A percentile compares a stretch with the other conserved stretches of the same genome.
These are phyloP conservation scores for Nigrospora oryzae DNA, from an alignment of 2,329 filamentous ascomycete genomes.

Conservation along the genomic window DNA sequence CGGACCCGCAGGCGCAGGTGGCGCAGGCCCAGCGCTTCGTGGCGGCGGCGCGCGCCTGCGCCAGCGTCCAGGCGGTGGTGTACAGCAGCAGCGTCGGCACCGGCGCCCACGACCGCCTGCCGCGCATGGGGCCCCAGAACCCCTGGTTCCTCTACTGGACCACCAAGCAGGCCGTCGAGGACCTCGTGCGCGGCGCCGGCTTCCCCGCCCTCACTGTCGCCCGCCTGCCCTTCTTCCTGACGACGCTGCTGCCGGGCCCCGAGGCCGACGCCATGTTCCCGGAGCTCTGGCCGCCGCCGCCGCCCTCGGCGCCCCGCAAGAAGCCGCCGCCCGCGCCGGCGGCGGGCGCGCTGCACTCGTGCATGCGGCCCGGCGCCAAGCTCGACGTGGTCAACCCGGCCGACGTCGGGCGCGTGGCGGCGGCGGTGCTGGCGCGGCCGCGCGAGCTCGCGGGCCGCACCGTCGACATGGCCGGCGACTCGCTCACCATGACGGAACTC, in stretches of 20 bases:
- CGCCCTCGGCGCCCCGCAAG: neutral
- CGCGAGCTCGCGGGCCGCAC: neutral
- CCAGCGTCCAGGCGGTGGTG: neutral
- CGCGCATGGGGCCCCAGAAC: neutral
- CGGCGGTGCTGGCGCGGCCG: neutral
- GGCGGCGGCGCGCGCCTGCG: neutral
- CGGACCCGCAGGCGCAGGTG: neutral
- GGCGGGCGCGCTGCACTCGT: neutral
- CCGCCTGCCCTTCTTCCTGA: neutral
- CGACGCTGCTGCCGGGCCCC: conserved; percentile 1
- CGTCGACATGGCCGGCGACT: neutral
- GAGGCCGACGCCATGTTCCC: neutral
- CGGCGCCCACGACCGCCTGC: neutral
- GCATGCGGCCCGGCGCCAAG: neutral
- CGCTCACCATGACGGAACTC: neutral
- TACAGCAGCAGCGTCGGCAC: neutral
- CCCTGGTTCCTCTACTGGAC: conserved; percentile 1
- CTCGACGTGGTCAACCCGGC: neutral
- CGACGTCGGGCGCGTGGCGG: conserved; percentile 1
- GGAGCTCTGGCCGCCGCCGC: neutral
- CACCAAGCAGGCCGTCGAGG: conserved; percentile 1
- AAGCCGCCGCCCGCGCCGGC: neutral
- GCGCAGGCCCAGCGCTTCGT: neutral
- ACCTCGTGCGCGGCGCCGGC: conserved; percentile 1
- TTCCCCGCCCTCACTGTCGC: conserved; percentile 2